Evolutionary conservation across 352 stramenopile genomes (phyloP).

Genomic region (Phytopythium cucurbitacearum): DNA sequence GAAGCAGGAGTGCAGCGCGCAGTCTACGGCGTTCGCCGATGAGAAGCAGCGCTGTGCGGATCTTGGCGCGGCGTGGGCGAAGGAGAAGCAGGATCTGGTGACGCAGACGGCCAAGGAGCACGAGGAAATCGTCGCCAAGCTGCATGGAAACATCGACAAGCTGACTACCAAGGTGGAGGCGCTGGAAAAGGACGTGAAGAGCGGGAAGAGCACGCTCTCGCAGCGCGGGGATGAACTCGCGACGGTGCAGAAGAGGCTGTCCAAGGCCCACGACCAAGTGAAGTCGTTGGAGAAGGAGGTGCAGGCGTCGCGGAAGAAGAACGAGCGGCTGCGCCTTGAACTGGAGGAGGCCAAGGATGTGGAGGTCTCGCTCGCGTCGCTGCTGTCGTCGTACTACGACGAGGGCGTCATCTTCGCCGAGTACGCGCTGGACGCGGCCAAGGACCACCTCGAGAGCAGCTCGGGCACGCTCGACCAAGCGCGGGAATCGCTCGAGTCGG

Average conservation of each 20-base stretch:
- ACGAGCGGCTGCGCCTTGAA: slow-evolving; percentile 50
- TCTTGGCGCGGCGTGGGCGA: slow-evolving; percentile 21
- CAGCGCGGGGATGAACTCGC: slow-evolving; percentile 16
- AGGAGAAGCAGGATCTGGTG: slow-evolving; percentile 32
- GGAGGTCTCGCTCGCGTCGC: slow-evolving; percentile 55
- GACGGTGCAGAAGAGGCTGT: slow-evolving; percentile 21
- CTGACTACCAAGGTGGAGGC: slow-evolving; percentile 14
- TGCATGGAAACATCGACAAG: slow-evolving; percentile 18
- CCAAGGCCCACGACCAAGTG: slow-evolving; percentile 28
- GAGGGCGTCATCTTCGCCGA: slow-evolving; percentile 56
- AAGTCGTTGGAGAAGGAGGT: slow-evolving; percentile 43
- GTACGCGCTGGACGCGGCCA: slow-evolving; percentile 26
- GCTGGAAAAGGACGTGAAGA: slow-evolving; percentile 16
- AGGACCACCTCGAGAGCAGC: slow-evolving; percentile 41
- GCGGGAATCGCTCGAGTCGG: slow-evolving; percentile 38
- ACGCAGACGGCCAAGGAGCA: slow-evolving; percentile 32
- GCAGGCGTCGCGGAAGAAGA: slow-evolving; percentile 51
- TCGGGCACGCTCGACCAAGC: slow-evolving; percentile 42
- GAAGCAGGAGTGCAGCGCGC: slow-evolving; percentile 14
- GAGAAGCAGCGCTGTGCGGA: slow-evolving; percentile 32
- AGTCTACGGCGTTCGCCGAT: slow-evolving; percentile 15
- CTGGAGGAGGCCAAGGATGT: slow-evolving; percentile 39
- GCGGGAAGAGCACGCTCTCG: slow-evolving; percentile 10
- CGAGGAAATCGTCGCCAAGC: slow-evolving; percentile 18
- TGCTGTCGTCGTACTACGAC: slow-evolving; percentile 81